These are phyloP conservation scores for Hevea brasiliensis DNA, from an alignment of 345 rosid genomes.

Conservation along the genomic window DNA sequence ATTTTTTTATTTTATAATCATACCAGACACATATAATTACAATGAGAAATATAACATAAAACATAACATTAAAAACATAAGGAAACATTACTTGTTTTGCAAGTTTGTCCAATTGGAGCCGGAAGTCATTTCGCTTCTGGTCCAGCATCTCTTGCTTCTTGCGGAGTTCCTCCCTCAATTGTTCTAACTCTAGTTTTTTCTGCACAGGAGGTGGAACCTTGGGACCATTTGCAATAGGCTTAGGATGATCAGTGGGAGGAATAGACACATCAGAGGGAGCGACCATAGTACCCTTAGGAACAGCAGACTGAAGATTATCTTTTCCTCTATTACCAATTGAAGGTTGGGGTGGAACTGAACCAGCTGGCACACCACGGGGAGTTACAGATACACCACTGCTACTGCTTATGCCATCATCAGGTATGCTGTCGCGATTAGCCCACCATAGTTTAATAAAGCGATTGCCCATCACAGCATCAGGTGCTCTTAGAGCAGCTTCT, in stretches of 20 bases:
- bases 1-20: background rate
- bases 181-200: slow-evolving; percentile 81
- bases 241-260: slow-evolving; percentile 49
- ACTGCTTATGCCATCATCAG: slow-evolving; percentile 53
- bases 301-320: slow-evolving; percentile 45
- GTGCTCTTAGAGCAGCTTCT: slow-evolving; percentile 90
- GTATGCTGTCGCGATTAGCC: slow-evolving; percentile 93
- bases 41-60: background rate
- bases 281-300: slow-evolving; percentile 36
- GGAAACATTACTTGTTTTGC: slow-evolving; percentile 56
- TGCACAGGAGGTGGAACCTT: slow-evolving; percentile 56
- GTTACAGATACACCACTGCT: slow-evolving; percentile 40
- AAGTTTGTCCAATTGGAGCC: slow-evolving; percentile 64
- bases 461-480: slow-evolving; percentile 99
- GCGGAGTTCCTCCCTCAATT: slow-evolving; percentile 77
- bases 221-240: slow-evolving; percentile 49
- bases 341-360: slow-evolving; percentile 38
- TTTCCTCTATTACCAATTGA: slow-evolving; percentile 48
- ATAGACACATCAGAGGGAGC: slow-evolving; percentile 40
- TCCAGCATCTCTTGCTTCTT: slow-evolving; percentile 91
- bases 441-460: slow-evolving; percentile 96
- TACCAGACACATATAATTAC: background rate
- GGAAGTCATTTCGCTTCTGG: slow-evolving; percentile 78
- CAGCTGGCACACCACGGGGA: slow-evolving; percentile 40
- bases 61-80: background rate